phyloP scores from a whole-genome alignment of 352 stramenopile species.

The Globisporangium heterothallicum region DNA sequence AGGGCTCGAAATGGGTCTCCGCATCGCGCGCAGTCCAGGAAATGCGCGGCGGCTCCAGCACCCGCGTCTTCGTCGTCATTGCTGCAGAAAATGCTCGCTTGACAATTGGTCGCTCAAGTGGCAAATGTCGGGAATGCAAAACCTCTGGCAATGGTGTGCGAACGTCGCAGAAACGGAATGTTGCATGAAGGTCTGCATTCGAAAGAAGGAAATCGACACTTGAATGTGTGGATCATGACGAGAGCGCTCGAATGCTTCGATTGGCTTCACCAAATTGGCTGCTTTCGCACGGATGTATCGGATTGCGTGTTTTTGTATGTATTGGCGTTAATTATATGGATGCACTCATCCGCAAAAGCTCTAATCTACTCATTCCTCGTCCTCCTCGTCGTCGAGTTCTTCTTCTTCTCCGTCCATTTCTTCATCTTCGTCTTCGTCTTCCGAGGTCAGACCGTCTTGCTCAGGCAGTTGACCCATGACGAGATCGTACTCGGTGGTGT shows the following conservation, averaged over 20 bases:
- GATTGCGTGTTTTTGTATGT: background rate
- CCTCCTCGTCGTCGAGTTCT: slow-evolving; percentile 32
- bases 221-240: too few species aligned
- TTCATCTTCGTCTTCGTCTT: slow-evolving; percentile 54
- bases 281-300: too few species aligned
- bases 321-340: slow-evolving; percentile 1
- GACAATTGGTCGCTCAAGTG: background rate
- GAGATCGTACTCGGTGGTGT: slow-evolving; percentile 81
- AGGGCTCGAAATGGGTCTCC: slow-evolving; percentile 35
- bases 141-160: too few species aligned
- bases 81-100: background rate
- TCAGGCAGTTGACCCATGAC: slow-evolving; percentile 74
- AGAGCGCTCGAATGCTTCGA: too few species aligned
- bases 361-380: slow-evolving; percentile 21
- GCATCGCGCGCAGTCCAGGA: slow-evolving; percentile 11
- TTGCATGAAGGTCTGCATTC: too few species aligned
- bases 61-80: slow-evolving; percentile 5
- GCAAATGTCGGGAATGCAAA: too few species aligned
- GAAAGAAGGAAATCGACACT: too few species aligned
- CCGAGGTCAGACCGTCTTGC: slow-evolving; percentile 69
- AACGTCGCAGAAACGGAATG: too few species aligned
- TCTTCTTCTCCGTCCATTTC: slow-evolving; percentile 28
- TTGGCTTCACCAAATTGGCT: too few species aligned
- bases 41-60: background rate
- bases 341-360: background rate